Evolutionary conservation across 345 rosid species (phyloP).

Genomic region (Rubroshorea leprosula): DNA sequence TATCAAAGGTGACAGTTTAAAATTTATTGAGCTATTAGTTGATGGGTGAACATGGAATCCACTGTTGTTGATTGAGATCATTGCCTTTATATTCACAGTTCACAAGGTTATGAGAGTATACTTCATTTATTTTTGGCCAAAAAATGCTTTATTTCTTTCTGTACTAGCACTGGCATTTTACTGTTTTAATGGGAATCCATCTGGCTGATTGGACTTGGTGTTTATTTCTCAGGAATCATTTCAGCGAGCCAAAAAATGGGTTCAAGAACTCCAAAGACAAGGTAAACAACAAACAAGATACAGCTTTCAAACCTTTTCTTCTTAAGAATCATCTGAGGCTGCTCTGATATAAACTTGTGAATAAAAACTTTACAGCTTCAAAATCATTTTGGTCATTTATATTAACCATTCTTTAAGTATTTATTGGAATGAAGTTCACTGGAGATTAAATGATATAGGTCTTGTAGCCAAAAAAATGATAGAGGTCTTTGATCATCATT

Average conservation of each 20-base stretch:
- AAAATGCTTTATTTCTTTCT: constrained; percentile 1
- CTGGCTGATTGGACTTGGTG: background rate
- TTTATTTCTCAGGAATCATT: constrained; percentile 16
- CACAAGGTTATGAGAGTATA: background rate
- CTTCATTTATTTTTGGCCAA: background rate
- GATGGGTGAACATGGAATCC: background rate
- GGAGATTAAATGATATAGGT: too few relatives aligned
- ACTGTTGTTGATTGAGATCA: too few relatives aligned
- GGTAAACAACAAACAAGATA: constrained; percentile 7
- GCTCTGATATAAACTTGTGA: background rate
- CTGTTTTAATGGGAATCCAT: background rate
- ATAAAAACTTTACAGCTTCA: too few relatives aligned
- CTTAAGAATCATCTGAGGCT: background rate
- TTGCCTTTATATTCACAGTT: too few relatives aligned
- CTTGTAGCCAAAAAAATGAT: background rate
- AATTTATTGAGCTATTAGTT: background rate
- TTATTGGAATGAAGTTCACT: background rate
- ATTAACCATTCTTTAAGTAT: background rate
- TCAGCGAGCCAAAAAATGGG: constrained; percentile 20
- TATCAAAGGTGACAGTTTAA: background rate
- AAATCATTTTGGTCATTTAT: background rate
- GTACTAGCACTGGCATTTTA: background rate
- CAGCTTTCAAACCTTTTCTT: background rate
- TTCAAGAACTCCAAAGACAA: constrained; percentile 18
- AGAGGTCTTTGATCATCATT: background rate